These are phyloP conservation scores for Phytopythium mirpurense DNA, from an alignment of 352 stramenopile species.

Conservation along the genomic window DNA sequence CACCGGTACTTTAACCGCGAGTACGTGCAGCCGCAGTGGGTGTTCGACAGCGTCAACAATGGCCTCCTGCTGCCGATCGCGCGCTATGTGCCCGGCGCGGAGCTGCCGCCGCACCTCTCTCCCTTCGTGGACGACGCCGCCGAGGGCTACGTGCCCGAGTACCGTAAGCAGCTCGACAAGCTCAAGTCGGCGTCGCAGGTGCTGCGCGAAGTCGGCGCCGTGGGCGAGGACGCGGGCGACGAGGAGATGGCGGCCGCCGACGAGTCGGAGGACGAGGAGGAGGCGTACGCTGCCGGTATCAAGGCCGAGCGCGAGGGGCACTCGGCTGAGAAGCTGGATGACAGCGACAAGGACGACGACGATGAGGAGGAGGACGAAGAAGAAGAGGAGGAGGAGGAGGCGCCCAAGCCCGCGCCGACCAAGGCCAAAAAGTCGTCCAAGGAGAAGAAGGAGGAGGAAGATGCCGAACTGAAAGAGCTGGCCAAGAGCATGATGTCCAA, in stretches of 20 bases:
- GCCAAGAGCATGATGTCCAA: constrained; percentile 93
- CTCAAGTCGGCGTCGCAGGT: constrained; percentile 80
- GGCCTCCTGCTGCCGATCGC: constrained; percentile 90
- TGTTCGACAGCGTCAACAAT: constrained; percentile 98
- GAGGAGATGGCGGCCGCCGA: constrained; percentile 16
- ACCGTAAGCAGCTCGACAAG: constrained; percentile 89
- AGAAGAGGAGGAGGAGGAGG: constrained; percentile 19
- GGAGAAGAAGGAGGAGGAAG: constrained; percentile 73
- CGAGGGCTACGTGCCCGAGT: constrained; percentile 97
- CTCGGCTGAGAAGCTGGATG: constrained; percentile 26
- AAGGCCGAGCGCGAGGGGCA: constrained; percentile 72
- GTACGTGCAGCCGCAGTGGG: constrained; percentile 99
- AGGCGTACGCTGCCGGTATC: constrained; percentile 66
- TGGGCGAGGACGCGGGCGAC: constrained; percentile 21
- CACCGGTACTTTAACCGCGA: constrained; percentile 91
- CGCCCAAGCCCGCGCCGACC: constrained; percentile 15
- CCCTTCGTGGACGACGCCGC: constrained; percentile 97
- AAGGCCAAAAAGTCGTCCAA: constrained; percentile 69
- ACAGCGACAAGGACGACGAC: constrained; percentile 38
- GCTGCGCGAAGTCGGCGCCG: constrained; percentile 47
- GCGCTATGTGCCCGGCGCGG: constrained; percentile 90
- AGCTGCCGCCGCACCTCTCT: constrained; percentile 88
- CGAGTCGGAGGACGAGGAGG: constrained; percentile 64
- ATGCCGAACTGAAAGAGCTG: constrained; percentile 76
- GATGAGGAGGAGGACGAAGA: constrained; percentile 30